phyloP scores from a whole-genome alignment of 345 rosid genomes.

The Syzygium grande region DNA sequence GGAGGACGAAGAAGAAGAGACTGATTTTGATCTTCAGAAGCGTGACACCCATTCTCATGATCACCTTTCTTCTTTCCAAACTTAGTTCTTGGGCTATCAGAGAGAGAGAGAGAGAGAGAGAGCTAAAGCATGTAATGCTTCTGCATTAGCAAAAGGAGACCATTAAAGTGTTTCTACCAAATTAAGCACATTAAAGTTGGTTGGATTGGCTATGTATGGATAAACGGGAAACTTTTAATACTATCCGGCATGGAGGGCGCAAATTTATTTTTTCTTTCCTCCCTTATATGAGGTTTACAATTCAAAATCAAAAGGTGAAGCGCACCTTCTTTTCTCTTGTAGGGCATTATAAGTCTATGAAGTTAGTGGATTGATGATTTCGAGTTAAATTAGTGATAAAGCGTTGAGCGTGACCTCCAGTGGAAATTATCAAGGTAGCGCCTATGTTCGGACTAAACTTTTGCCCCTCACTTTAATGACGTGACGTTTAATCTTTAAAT shows the following conservation, averaged over 20 bases:
- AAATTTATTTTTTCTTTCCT: not conserved
- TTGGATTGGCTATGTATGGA: not conserved
- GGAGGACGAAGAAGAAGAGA: not conserved
- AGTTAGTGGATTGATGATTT: not conserved
- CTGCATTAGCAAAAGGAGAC: not conserved
- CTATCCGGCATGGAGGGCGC: not conserved
- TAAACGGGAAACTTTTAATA: not conserved
- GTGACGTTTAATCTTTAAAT: too few species aligned
- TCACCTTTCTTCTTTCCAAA: not conserved
- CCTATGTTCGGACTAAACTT: not conserved
- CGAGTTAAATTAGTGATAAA: not conserved
- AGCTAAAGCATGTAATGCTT: not conserved
- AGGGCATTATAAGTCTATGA: not conserved
- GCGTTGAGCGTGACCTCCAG: not conserved
- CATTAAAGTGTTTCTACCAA: not conserved
- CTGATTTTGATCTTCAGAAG: slow-evolving; percentile 5
- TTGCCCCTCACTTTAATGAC: too few species aligned
- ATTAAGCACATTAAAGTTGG: not conserved
- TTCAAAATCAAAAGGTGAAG: slow-evolving; percentile 5
- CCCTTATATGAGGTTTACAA: not conserved
- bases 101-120: not conserved
- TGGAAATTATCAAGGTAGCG: not conserved
- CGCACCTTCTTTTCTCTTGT: slow-evolving; percentile 1
- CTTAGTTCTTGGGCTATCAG: not conserved
- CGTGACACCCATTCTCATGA: not conserved